Base-by-base conservation (phyloP, 2,329 filamentous ascomycete species). In the Exophiala lecanii-corni region DNA sequence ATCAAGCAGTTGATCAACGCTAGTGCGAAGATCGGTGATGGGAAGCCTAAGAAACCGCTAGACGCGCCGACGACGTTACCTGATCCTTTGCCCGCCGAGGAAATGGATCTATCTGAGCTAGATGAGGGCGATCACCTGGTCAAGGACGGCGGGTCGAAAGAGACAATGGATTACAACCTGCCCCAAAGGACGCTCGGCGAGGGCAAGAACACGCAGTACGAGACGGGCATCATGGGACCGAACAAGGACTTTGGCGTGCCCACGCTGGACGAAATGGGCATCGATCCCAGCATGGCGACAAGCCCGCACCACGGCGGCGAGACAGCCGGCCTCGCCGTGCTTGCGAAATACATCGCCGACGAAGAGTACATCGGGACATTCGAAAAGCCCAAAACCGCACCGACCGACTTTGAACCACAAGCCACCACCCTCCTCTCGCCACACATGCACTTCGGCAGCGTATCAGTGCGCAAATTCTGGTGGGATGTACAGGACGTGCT, bases 361-460 rank as follows among this genome's bases (percentile, higher is more conserved):
- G 71, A 77, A 45, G 71, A 77, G 40, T 89, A 86, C 59, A 80
- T 79, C 0, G 82, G 81, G 1, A 86, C 79, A 0, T 89, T 89
- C 56, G 75, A 81, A 57, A 89, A 89, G 60, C 84, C 85, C 1
- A 79, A 81, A 44, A 87, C 84, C 0, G 85, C 80, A 25, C 85
- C 85, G 0, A 83, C 85, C 2, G 81, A 77, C 2, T 87, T 89
- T 54, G 74, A 79, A 26, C 84, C 84, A 0, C 82, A 83, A 57
- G 76, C 82, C 0, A 89, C 85, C 1, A 88, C 83, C 1, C 69
- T 89, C 1, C 71, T 89, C 5, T 86, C 82, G 0, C 83, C 84
- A 0, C 79, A 85, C 58, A 62, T 87, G 41, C 85, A 89, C 60
- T 89, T 89, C 49, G 84, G 85, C 17, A 76, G 79, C 9, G 68